Percentiles rank a stretch among this genome's conserved stretches.
phyloP scores from a whole-genome alignment of 176 grass and related monocot genomes.

The Avena eriantha region DNA sequence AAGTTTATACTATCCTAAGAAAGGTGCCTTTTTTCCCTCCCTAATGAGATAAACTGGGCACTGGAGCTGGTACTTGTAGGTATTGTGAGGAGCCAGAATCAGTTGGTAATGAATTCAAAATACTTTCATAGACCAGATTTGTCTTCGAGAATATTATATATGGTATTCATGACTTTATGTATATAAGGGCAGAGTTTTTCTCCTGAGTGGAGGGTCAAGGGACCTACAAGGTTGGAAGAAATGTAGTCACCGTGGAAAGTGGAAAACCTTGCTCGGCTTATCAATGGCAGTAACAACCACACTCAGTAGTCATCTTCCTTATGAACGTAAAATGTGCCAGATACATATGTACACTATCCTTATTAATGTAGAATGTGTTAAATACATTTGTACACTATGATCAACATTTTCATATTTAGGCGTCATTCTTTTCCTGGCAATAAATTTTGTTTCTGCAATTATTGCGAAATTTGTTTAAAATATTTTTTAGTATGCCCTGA shows the following conservation, averaged over 20 bases:
- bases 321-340: background rate
- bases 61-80: too few relatives aligned
- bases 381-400: background rate
- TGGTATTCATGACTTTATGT: too few relatives aligned
- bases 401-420: background rate
- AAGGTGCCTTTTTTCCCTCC: too few relatives aligned
- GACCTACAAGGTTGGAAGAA: constrained; percentile 70
- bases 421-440: background rate
- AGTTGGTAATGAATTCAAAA: too few relatives aligned
- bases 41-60: too few relatives aligned
- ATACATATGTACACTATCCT: constrained; percentile 11
- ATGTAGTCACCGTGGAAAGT: constrained; percentile 23
- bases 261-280: too few relatives aligned
- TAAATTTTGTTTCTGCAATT: background rate
- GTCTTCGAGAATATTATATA: too few relatives aligned
- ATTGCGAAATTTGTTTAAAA: background rate
- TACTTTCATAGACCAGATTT: too few relatives aligned
- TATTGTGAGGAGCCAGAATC: too few relatives aligned
- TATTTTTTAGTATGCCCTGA: background rate
- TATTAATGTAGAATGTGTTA: background rate
- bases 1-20: constrained; percentile 51
- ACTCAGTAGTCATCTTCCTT: constrained; percentile 13
- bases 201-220: constrained; percentile 45
- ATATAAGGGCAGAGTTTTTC: constrained; percentile 8
- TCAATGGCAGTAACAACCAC: background rate